These are phyloP conservation scores for Gloeophyllum trabeum DNA, from an alignment of 768 basidiomycete genomes.

Conservation along the genomic window DNA sequence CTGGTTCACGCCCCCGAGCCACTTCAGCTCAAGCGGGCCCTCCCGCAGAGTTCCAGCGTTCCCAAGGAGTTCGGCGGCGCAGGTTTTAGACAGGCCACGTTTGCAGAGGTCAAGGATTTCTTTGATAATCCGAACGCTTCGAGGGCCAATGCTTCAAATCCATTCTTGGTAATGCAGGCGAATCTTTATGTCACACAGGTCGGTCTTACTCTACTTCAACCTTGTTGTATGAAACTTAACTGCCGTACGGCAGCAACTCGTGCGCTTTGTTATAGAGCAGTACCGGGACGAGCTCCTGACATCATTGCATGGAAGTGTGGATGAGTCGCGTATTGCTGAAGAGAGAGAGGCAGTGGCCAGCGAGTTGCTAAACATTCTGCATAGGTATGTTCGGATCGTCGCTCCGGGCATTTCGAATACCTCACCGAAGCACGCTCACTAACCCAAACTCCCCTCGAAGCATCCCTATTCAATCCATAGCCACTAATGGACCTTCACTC, in stretches of 20 bases:
- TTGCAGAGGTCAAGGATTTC: slow-evolving; percentile 82
- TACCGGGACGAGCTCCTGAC: slow-evolving; percentile 79
- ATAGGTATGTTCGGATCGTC: slow-evolving; percentile 36
- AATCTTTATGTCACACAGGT: slow-evolving; percentile 92
- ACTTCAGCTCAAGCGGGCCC: slow-evolving; percentile 53
- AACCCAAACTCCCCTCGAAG: slow-evolving; percentile 25
- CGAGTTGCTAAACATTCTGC: slow-evolving; percentile 77
- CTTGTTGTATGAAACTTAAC: not conserved
- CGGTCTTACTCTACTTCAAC: slow-evolving; percentile 3
- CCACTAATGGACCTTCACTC: slow-evolving; percentile 77
- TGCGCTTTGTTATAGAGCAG: slow-evolving; percentile 86
- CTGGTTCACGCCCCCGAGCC: slow-evolving; percentile 70
- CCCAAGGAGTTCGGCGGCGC: slow-evolving; percentile 55
- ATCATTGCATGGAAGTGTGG: slow-evolving; percentile 51
- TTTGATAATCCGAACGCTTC: slow-evolving; percentile 88
- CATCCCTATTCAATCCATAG: slow-evolving; percentile 90
- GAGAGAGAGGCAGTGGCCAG: slow-evolving; percentile 79
- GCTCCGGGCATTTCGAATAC: slow-evolving; percentile 1
- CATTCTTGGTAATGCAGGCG: slow-evolving; percentile 86
- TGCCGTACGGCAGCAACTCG: slow-evolving; percentile 57
- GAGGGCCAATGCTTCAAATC: slow-evolving; percentile 76
- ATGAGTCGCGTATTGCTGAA: slow-evolving; percentile 56
- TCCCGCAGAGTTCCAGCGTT: slow-evolving; percentile 33
- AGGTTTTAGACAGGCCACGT: slow-evolving; percentile 73
- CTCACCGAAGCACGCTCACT: not conserved